Base-by-base conservation (phyloP, 306 rosid species). In the Lathyrus oleraceus region DNA sequence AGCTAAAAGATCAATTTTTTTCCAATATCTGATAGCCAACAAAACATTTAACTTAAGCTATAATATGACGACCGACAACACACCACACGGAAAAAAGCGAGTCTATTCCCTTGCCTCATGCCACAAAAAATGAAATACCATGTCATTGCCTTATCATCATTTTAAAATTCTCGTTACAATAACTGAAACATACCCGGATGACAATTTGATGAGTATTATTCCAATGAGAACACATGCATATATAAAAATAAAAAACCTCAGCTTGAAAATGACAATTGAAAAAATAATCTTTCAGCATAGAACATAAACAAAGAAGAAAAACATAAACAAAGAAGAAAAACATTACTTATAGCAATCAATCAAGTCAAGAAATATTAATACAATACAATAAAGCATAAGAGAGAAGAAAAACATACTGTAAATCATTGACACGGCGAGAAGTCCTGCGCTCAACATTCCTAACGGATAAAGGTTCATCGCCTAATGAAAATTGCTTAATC, bases 371-470 rank as follows among this genome's bases (percentile, higher is more conserved):
- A 54, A 0, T 42, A 42, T 13, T 13, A 10, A 64, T 39, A 62
- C 6, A 19, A 38, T 36, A 36, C 7, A 52, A 14, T 7, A 59
- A 58, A 57, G 14, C 35, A 62, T 14, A 48, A 6, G 38, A 15
- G 47, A 35, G 58, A 61, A 61, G 14, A 27, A 36, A 2, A 79
- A 82, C 96, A 87, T 75, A 94, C 99, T 95, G 99, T 76, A 95
- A 77, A 78, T 95, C 99, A 36, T 95, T 95, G 48, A 81, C 91
- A 8, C 96, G 88, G 11, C 99, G 99, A 39, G 99, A 95, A 27
- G 99, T 95, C 79, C 91, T 72, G 67, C 99, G 85, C 72, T 95
- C 99, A 10, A 95, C 99, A 65, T 91, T 95, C 78, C 99, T 87
- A 54, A 95, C 99, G 8, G 99, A 91, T 76, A 95, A 74, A 0